Base-by-base conservation (phyloP, 2,329 filamentous ascomycete species). In the Curvularia sp. region DNA sequence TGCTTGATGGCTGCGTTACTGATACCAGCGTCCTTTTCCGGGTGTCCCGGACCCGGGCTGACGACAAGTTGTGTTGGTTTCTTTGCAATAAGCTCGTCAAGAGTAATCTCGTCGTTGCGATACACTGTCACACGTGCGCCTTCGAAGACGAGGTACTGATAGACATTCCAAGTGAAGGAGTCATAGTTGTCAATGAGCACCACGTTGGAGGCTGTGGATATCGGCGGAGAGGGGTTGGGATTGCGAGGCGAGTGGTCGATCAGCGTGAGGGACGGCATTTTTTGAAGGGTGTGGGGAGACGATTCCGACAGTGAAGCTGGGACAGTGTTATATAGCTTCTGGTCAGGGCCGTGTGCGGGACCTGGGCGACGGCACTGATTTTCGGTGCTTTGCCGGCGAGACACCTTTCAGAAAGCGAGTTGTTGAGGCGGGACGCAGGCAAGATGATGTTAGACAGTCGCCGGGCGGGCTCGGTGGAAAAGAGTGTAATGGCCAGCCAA, bases 121-220 rank as follows among this genome's bases (percentile, higher is more conserved):
- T 88, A 91, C 19, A 99, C 95, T 3, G 89, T 91, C 49, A 97
- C 95, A 1, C 83, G 90, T 27, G 96, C 95, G 30, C 95, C 95
- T 77, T 98, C 95, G n/a, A 99, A 87, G 6, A 94, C 90, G 1
- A 99, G 87, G 73, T 99, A 99, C 78, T 99, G 96, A 78, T 98
- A 99, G 58, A 99, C 92, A 74, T 99, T 99, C 92, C 93, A 99
- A 58, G 94, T 97, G 78, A 99, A 99, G 3, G 95, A 98, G 79
- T 99, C 95, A 79, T 98, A 99, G 80, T 99, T 99, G 83, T 99
- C 95, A 72, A 99, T 97, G 64, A 99, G 84, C 63, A 99, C 86
- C 57, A 99, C 85, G 78, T 98, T 98, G 56, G 90, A 91, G 25
- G 95, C 95, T 49, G 88, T 93, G 23, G 89, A 77, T 52, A 97